Evolutionary conservation across 2,329 filamentous ascomycete genomes (phyloP).

Genomic region (Bisporella sp.): DNA sequence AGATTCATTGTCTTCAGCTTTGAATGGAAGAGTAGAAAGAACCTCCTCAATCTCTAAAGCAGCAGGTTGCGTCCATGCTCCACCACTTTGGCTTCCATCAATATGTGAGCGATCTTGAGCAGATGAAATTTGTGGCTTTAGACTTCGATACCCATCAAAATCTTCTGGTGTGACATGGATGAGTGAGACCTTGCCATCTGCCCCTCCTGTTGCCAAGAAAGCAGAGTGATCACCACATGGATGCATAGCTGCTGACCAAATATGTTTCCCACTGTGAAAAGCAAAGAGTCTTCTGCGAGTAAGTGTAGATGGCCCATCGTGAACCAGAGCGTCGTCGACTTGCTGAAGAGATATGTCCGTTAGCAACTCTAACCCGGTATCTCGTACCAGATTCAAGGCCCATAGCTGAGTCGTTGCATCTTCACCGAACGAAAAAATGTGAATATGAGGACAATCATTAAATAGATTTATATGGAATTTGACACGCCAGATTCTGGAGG

Average conservation of each 20-base stretch:
- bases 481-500: conserved; percentile 84
- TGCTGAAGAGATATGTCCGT: no score
- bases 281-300: conserved; percentile 48
- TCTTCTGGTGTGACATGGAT: no score
- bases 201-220: conserved; percentile 65
- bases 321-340: neutral
- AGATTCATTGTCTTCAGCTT: neutral
- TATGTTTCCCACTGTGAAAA: conserved; percentile 79
- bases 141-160: conserved; percentile 8
- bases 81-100: neutral
- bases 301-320: conserved; percentile 28
- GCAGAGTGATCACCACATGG: neutral
- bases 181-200: conserved; percentile 63
- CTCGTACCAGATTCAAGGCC: conserved; percentile 28
- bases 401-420: conserved; percentile 73
- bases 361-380: neutral
- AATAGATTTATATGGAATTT: conserved; percentile 45
- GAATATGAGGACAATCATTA: conserved; percentile 28
- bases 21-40: neutral
- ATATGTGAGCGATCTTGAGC: neutral
- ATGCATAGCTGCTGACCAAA: conserved; percentile 67
- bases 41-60: conserved; percentile 9
- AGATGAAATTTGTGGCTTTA: neutral
- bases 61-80: neutral
- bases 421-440: conserved; percentile 75